Evolutionary conservation across 2,329 filamentous ascomycete genomes (phyloP).

Genomic region (Microcera coccophila): DNA sequence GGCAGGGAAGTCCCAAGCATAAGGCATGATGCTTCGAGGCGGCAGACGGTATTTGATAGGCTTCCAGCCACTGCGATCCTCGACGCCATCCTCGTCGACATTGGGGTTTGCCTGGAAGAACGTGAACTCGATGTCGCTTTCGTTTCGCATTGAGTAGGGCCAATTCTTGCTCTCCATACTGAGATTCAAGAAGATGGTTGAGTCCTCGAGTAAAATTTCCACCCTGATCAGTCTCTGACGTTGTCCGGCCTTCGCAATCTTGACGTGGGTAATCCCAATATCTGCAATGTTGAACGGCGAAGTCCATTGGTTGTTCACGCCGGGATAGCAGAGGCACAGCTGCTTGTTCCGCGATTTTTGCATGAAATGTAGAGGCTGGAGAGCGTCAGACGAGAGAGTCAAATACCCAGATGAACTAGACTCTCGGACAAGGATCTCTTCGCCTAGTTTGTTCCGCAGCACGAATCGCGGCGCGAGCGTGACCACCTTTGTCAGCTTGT

Average conservation of each 20-base stretch:
- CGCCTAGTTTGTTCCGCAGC: constrained; percentile 84
- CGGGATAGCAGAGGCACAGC: constrained; percentile 86
- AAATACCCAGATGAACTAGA: constrained; percentile 85
- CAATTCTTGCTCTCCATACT: constrained; percentile 90
- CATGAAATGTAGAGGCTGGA: constrained; percentile 85
- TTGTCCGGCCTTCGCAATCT: constrained; percentile 85
- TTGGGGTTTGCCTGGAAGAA: constrained; percentile 96
- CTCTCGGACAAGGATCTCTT: constrained; percentile 86
- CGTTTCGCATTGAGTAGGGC: constrained; percentile 98
- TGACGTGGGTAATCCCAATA: constrained; percentile 86
- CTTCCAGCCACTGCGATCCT: constrained; percentile 83
- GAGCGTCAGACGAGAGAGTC: constrained; percentile 69
- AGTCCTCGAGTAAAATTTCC: constrained; percentile 86
- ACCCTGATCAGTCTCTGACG: constrained; percentile 82
- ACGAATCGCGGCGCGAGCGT: constrained; percentile 91
- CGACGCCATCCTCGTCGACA: constrained; percentile 80
- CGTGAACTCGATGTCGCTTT: constrained; percentile 93
- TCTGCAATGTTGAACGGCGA: constrained; percentile 97
- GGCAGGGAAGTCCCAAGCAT: constrained; percentile 97
- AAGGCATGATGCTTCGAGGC: constrained; percentile 96
- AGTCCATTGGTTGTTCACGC: constrained; percentile 95
- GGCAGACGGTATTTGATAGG: constrained; percentile 90
- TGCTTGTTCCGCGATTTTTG: constrained; percentile 82
- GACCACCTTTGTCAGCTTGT: constrained; percentile 94
- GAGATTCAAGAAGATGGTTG: constrained; percentile 89